These are phyloP conservation scores for Meredithiella fracta DNA, from an alignment of 2,329 filamentous ascomycete species.

Conservation along the genomic window DNA sequence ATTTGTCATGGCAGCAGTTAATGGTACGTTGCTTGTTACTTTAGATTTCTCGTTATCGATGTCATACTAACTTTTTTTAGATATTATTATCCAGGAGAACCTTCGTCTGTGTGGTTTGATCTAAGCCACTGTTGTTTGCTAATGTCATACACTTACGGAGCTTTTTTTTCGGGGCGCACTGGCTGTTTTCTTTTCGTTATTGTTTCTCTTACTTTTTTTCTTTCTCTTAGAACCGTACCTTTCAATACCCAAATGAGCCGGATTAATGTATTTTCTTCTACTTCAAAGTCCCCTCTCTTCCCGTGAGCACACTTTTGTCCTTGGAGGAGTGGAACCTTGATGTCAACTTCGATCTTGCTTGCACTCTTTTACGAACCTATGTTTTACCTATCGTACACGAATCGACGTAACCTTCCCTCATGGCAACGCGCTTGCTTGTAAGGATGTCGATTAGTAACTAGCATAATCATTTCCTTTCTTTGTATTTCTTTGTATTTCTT, in stretches of 20 bases:
- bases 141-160: constrained; percentile 16
- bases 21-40: constrained; percentile 45
- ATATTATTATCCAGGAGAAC: constrained; percentile 99
- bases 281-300: not conserved
- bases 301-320: no score
- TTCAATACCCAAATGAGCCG: constrained; percentile 6
- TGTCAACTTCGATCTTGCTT: not conserved
- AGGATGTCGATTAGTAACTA: no score
- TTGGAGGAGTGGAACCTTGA: no score
- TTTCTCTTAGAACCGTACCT: constrained; percentile 14
- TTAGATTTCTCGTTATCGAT: constrained; percentile 21
- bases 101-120: constrained; percentile 92
- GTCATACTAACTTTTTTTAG: constrained; percentile 33
- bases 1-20: constrained; percentile 99
- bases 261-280: constrained; percentile 10
- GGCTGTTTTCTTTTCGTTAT: constrained; percentile 16
- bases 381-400: not conserved
- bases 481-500: constrained; percentile 7
- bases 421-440: no score
- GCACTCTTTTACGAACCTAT: constrained; percentile 3
- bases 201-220: constrained; percentile 19
- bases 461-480: not conserved
- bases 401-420: not conserved
- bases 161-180: constrained; percentile 14
- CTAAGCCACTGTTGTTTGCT: constrained; percentile 36